phyloP scores from a whole-genome alignment of 2,329 filamentous ascomycete genomes.

The Botrytis aclada region DNA sequence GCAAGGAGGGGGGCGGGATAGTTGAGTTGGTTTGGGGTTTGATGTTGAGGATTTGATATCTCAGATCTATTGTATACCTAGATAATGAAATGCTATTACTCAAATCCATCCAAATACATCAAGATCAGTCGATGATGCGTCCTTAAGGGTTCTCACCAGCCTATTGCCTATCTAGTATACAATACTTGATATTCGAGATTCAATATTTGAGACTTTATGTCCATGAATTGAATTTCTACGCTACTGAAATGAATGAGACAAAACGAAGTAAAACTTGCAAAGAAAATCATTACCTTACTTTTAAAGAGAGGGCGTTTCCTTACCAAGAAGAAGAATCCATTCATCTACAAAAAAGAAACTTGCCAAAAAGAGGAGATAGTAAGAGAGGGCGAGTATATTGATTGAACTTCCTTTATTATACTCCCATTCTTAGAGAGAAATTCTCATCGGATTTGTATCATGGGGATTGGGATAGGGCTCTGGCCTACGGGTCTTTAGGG shows the following conservation, averaged over 20 bases:
- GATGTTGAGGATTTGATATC: too few relatives aligned
- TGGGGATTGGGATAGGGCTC: not conserved
- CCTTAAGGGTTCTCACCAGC: too few relatives aligned
- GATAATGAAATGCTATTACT: too few relatives aligned
- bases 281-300: not conserved
- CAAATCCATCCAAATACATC: too few relatives aligned
- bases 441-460: not conserved
- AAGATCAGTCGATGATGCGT: too few relatives aligned
- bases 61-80: not conserved
- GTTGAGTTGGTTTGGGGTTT: too few relatives aligned
- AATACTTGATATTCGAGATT: not conserved
- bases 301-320: accelerated
- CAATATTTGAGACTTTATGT: not conserved
- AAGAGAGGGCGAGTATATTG: not conserved
- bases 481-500: not conserved
- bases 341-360: too few relatives aligned
- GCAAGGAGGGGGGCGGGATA: too few relatives aligned
- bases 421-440: too few relatives aligned
- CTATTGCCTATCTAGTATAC: too few relatives aligned
- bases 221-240: accelerated
- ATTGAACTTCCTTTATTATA: not conserved
- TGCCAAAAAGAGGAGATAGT: accelerated
- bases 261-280: not conserved
- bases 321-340: not conserved
- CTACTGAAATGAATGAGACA: not conserved